These are phyloP conservation scores for Haplosporangium sp. DNA, from an alignment of 371 early-diverging fungal genomes.

Conservation along the genomic window DNA sequence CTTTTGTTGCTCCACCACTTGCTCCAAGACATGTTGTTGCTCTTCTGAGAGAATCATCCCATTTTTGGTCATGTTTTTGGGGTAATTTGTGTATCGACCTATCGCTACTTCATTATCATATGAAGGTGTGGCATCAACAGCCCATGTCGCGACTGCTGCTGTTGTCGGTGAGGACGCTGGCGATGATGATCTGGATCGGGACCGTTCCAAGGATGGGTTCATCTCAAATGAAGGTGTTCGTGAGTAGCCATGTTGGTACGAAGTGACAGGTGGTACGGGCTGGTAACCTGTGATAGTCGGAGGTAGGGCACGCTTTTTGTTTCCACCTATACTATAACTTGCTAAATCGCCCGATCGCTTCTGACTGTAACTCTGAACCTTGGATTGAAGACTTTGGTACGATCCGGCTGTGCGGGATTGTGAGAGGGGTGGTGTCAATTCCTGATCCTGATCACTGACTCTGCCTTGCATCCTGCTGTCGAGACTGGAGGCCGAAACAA, in stretches of 20 bases:
- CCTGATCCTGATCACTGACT: constrained; percentile 9
- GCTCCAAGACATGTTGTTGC: constrained; percentile 65
- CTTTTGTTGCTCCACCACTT: constrained; percentile 57
- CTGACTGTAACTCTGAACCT: constrained; percentile 27
- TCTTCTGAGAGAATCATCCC: constrained; percentile 60
- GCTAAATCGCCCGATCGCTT: constrained; percentile 32
- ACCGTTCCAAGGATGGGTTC: no score
- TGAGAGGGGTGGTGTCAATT: constrained; percentile 21
- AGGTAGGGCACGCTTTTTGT: constrained; percentile 15
- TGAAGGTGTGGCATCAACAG: no score
- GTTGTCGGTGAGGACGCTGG: no score
- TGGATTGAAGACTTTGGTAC: constrained; percentile 11
- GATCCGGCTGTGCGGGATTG: constrained; percentile 1
- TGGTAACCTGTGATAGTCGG: constrained; percentile 20
- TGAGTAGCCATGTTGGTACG: no score
- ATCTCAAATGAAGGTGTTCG: no score
- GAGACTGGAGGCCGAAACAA: constrained; percentile 29
- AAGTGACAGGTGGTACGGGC: not conserved
- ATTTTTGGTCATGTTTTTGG: not conserved
- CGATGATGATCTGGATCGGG: no score
- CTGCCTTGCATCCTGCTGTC: constrained; percentile 23
- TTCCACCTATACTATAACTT: constrained; percentile 10
- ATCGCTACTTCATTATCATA: no score
- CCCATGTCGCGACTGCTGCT: no score
- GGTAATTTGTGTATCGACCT: no score